Base-by-base conservation (phyloP, 148 eudicot species). In the Rhododendron vialii region DNA sequence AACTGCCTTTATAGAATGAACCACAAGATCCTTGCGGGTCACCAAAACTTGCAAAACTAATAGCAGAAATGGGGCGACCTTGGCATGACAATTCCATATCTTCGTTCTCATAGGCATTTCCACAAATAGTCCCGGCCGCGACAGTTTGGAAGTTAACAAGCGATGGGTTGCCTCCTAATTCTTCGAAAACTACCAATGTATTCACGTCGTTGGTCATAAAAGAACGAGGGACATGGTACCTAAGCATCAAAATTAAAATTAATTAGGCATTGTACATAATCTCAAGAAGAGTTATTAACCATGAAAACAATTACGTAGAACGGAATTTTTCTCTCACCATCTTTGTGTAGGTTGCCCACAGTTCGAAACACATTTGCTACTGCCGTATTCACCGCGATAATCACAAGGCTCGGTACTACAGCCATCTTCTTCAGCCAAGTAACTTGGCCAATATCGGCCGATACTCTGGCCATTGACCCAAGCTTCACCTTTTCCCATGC, bases 191-290 rank as follows among this genome's bases (percentile, higher is more conserved):
- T 5, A 94, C 94, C 82, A 94, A 87, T 24, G 91, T 92, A 63
- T 94, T 94, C 18, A 28, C 88, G 0, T 84, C 92, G 35, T 84
- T 85, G 6, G 48, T 76, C 83, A 92, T 48, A 77, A 90, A 93
- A 1, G 92, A 91, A 8, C 98, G 88, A 1, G 98, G 95, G 24
- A 94, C 95, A 85, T 94, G 95, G 79, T 93, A 94, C 95, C 96
- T 93, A 75, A 45, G 2, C 3, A 81, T 71, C 10, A 47, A 10
- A 3, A 59, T 5, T 2, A 9, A 82, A 0, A 63, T 47, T 4
- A 55, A 71, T 15, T 15, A 18, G 41, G 1, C n/a, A 22, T 77
- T 1, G 0, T 2, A 18, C 1, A 75, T 17, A 10, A 7, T 38
- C 35, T 36, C 5, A 14, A 79, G 30, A 10, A 75, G 24, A 36